These are phyloP conservation scores for Sporopachydermia lactativora DNA, from an alignment of 805 yeast genomes.

Conservation along the genomic window DNA sequence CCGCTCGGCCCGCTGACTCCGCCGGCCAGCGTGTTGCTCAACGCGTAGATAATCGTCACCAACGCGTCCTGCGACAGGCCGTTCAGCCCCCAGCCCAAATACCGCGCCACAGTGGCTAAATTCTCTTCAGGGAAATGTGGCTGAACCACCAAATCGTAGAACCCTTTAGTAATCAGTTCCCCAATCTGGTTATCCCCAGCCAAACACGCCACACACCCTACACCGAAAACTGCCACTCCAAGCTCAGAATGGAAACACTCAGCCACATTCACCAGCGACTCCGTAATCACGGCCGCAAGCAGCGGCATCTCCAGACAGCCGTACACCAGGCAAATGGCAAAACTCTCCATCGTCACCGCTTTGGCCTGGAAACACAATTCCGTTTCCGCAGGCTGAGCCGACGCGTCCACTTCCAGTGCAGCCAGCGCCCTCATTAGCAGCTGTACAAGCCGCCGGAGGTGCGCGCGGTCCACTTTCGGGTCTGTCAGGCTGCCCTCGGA, in stretches of 20 bases:
- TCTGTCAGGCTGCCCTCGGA: conserved; percentile 13
- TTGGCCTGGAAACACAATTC: conserved; percentile 41
- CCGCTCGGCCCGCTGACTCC: conserved; percentile 15
- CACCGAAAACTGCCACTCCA: conserved; percentile 34
- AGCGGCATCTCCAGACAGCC: conserved; percentile 30
- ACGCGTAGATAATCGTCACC: conserved; percentile 71
- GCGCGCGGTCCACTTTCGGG: conserved; percentile 7
- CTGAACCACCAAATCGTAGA: conserved; percentile 27
- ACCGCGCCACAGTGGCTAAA: conserved; percentile 38
- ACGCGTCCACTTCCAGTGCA: conserved; percentile 6
- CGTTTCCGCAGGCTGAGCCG: conserved; percentile 23
- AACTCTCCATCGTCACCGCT: conserved; percentile 41
- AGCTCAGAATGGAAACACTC: conserved; percentile 39
- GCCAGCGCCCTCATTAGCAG: neutral
- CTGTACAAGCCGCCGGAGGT: conserved; percentile 7
- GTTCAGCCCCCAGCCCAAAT: conserved; percentile 53
- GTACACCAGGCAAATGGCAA: conserved; percentile 38
- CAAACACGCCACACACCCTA: conserved; percentile 40
- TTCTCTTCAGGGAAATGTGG: conserved; percentile 34
- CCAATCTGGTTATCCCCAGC: conserved; percentile 15
- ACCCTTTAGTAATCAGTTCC: conserved; percentile 20
- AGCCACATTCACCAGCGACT: conserved; percentile 36
- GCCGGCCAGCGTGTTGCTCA: conserved; percentile 57
- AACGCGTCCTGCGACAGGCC: conserved; percentile 68
- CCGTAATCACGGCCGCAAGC: conserved; percentile 32